Base-by-base conservation (phyloP, 441 rosid genomes). In the Breynia disticha region DNA sequence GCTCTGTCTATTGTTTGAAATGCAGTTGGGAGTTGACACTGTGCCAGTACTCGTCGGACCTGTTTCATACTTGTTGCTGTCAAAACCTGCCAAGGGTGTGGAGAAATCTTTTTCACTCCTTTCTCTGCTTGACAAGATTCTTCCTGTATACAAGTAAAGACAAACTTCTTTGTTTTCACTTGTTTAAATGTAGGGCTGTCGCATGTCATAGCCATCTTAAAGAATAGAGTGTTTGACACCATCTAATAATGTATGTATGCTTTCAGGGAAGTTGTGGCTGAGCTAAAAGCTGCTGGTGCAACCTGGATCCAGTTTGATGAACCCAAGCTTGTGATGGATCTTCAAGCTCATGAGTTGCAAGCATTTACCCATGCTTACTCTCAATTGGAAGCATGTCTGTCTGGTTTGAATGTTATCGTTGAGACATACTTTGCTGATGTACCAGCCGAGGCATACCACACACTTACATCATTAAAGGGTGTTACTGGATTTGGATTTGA, bases 401-500 rank as follows among this genome's bases (percentile, higher is more conserved):
- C 87, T 70, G 89, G 98, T 18, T 71, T 91, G 75, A 81, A 84
- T 74, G 95, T 88, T 70, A 69, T 88, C 52, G 41, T 88, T 46
- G 95, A 88, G 81, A 85, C 96, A 44, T 91, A 91, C 78, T 91
- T 87, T 50, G 89, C 98, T 16, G 95, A 91, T 78, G 61, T 87
- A 62, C 84, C 87, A 48, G 76, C 83, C 43, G 96, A 74, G 64
- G 87, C 93, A 56, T 91, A 58, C 80, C 77, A 83, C 66, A 82
- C 81, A 61, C 90, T 91, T 49, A 80, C 82, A 52, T 77, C 87
- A 57, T 76, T 91, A 87, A 88, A 85, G 82, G 83, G 97, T 67
- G 94, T 87, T 56, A 68, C 84, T 15, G 97, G 80, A 44, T 88
- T 68, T 65, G 98, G 97, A 21, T 84, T 91, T 76, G 98, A 91